Evolutionary conservation across 2,329 filamentous ascomycete genomes (phyloP).

Genomic region (Byssoonygena ceratinophila): DNA sequence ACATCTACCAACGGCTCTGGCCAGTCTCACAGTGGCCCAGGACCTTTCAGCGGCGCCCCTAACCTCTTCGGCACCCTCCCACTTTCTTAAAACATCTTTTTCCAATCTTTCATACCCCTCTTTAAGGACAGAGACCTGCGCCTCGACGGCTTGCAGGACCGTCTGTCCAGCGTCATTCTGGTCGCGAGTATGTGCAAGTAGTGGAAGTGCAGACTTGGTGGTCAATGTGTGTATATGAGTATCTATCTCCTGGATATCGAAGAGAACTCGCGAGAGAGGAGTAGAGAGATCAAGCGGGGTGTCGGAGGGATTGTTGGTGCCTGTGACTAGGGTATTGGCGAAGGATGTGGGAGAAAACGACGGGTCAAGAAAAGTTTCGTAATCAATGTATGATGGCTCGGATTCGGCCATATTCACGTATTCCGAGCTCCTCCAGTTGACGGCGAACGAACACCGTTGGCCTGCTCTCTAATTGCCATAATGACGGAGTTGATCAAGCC

Average conservation of each 20-base stretch:
- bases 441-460: constrained; percentile 1
- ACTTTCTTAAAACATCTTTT: constrained; percentile 73
- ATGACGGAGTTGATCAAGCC: constrained; percentile 11
- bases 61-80: constrained; percentile 77
- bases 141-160: constrained; percentile 66
- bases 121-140: constrained; percentile 68
- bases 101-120: constrained; percentile 78
- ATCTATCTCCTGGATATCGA: constrained; percentile 94
- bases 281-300: constrained; percentile 86
- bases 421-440: background rate
- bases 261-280: constrained; percentile 82
- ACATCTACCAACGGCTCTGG: constrained; percentile 64
- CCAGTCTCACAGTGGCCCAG: constrained; percentile 68
- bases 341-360: constrained; percentile 71
- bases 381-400: constrained; percentile 79
- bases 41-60: constrained; percentile 64
- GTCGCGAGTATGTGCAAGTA: constrained; percentile 65
- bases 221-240: constrained; percentile 88
- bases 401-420: constrained; percentile 26
- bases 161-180: constrained; percentile 62
- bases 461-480: constrained; percentile 11
- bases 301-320: constrained; percentile 87
- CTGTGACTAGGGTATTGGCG: constrained; percentile 76
- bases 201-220: constrained; percentile 67
- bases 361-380: constrained; percentile 77